Percentiles rank a stretch among this genome's conserved stretches.
Evolutionary conservation across 2,329 filamentous ascomycete species (phyloP).

Genomic region (Pyricularia pennisetigena): DNA sequence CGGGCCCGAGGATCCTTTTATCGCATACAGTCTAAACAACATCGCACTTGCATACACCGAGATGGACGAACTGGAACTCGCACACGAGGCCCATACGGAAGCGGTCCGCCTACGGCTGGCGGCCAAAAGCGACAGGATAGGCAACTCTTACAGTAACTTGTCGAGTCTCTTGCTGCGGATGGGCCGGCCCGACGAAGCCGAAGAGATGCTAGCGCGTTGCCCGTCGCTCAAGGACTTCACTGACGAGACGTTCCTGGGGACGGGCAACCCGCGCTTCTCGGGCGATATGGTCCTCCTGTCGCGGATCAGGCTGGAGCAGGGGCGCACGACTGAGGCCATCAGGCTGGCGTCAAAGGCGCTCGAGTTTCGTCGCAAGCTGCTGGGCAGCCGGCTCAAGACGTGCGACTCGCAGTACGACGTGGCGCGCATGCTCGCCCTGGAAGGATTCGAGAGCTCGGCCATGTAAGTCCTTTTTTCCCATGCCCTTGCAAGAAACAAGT

Average conservation of each 20-base stretch:
- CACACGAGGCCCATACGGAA: slow-evolving; percentile 16
- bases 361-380: slow-evolving; percentile 13
- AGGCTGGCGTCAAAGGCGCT: slow-evolving; percentile 15
- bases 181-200: slow-evolving; percentile 21
- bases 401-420: slow-evolving; percentile 16
- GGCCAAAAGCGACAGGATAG: slow-evolving; percentile 20
- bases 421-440: slow-evolving; percentile 10
- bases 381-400: slow-evolving; percentile 15
- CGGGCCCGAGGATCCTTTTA: slow-evolving; percentile 15
- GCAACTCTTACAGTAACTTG: slow-evolving; percentile 28
- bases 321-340: slow-evolving; percentile 11
- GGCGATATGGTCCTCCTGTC: slow-evolving; percentile 18
- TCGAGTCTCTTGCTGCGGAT: slow-evolving; percentile 22
- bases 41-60: slow-evolving; percentile 23
- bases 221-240: slow-evolving; percentile 23
- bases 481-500: neutral
- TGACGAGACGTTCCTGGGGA: slow-evolving; percentile 24
- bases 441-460: slow-evolving; percentile 11
- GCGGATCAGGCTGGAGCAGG: slow-evolving; percentile 13
- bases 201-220: slow-evolving; percentile 21
- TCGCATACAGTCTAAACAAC: slow-evolving; percentile 21
- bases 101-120: slow-evolving; percentile 20
- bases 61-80: slow-evolving; percentile 18
- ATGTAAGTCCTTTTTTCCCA: slow-evolving; percentile 12
- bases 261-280: slow-evolving; percentile 17